phyloP scores from a whole-genome alignment of 495 filamentous ascomycete species.

The Cladorrhinum samala region DNA sequence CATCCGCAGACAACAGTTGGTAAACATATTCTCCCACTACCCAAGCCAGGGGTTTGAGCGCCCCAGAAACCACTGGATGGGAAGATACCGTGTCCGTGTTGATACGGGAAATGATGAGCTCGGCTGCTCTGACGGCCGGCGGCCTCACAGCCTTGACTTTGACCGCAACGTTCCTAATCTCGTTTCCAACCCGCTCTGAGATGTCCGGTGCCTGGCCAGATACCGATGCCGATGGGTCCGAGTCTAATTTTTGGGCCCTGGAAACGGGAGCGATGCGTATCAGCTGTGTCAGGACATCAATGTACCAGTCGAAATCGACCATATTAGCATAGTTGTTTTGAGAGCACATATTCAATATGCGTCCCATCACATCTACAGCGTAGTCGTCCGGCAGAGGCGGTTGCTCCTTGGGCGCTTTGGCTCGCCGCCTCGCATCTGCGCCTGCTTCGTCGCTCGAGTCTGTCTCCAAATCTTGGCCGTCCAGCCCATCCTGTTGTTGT shows the following conservation, averaged over 20 bases:
- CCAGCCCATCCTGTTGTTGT: slow-evolving; percentile 24
- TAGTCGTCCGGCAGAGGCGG: slow-evolving; percentile 73
- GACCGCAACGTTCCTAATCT: slow-evolving; percentile 85
- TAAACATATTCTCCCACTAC: slow-evolving; percentile 80
- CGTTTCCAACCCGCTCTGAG: slow-evolving; percentile 68
- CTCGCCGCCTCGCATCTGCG: slow-evolving; percentile 31
- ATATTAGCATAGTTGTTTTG: slow-evolving; percentile 79
- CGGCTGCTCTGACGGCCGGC: slow-evolving; percentile 76
- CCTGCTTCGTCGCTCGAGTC: slow-evolving; percentile 57
- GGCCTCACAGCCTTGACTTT: slow-evolving; percentile 74
- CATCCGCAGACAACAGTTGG: slow-evolving; percentile 57
- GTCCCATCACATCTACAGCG: slow-evolving; percentile 65
- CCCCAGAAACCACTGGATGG: slow-evolving; percentile 43
- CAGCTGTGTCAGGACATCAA: slow-evolving; percentile 75
- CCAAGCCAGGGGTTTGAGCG: slow-evolving; percentile 71
- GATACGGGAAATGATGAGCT: slow-evolving; percentile 57
- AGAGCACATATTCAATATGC: slow-evolving; percentile 87
- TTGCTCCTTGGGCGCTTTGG: slow-evolving; percentile 30
- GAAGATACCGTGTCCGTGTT: slow-evolving; percentile 36
- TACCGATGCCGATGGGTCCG: slow-evolving; percentile 36
- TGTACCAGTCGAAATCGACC: slow-evolving; percentile 93
- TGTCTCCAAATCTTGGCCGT: slow-evolving; percentile 37
- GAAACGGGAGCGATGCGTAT: slow-evolving; percentile 60
- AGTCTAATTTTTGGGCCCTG: slow-evolving; percentile 25
- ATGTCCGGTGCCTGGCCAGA: slow-evolving; percentile 42